Conservation (phyloP, 169 alveolate genomes). For the Cryptosporidium ubiquitum region DNA sequence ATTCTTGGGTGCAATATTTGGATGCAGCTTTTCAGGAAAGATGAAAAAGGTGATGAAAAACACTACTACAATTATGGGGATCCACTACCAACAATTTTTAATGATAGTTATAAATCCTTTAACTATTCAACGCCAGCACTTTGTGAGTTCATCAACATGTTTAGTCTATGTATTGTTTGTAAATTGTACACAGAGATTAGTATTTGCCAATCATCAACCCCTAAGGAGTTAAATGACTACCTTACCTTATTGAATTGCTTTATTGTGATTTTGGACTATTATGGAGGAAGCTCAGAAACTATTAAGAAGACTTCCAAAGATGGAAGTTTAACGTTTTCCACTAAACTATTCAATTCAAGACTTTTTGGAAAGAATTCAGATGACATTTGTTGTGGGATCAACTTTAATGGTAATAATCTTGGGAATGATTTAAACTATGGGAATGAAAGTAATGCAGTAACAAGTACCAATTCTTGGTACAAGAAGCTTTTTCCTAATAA, state of each 20-base stretch:
- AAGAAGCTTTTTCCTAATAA: constrained; percentile 47
- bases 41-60: background rate
- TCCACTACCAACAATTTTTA: background rate
- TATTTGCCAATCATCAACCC: constrained; percentile 11
- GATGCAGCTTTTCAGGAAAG: constrained; percentile 12
- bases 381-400: constrained; percentile 46
- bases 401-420: constrained; percentile 23
- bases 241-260: constrained; percentile 25
- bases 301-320: constrained; percentile 26
- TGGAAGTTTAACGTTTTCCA: constrained; percentile 47
- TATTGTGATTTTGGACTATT: background rate
- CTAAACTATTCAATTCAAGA: constrained; percentile 23
- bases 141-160: constrained; percentile 52
- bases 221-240: constrained; percentile 17
- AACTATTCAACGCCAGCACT: constrained; percentile 26
- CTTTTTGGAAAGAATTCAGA: constrained; percentile 42
- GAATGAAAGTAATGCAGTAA: background rate
- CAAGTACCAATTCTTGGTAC: constrained; percentile 15
- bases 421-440: constrained; percentile 1
- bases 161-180: constrained; percentile 20
- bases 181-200: constrained; percentile 47
- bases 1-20: constrained; percentile 23
- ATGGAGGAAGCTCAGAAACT: constrained; percentile 37
- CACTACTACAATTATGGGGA: background rate
- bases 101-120: constrained; percentile 35